Evolutionary conservation across 768 basidiomycete genomes (phyloP), one percentile per base, ranked within the genome.

Genomic region (Termitomyces sp.): DNA sequence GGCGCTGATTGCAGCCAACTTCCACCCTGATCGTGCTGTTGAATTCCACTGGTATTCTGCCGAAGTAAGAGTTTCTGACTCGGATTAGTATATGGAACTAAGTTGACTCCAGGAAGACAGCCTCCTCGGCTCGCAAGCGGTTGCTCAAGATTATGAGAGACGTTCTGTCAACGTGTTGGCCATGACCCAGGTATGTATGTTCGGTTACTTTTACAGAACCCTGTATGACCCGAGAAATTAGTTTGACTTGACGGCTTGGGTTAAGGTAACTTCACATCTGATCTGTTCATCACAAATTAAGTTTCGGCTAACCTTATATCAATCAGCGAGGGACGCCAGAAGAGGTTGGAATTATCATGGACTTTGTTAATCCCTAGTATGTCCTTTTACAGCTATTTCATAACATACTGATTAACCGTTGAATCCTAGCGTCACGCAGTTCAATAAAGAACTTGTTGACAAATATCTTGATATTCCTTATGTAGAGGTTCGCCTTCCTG

Each of bases 161-260:
- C 80, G 80, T 57, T 75, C 74, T 6, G 80, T 82, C 54, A 85
- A 88, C 65, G 89, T 93, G 60, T 72, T 87, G 63, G 91, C 88
- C 51, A 93, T 93, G 90, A 86, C 86, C 67, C 91, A 93, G 79
- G 89, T 90, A 70, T 52, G 45, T 54, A 49, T 51, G 34, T 45
- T n/a, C 42, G 26, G 47, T 55, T 54, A 57, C 57, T 53, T 48
- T 57, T 56, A 34, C 37, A 47, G 40, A 26, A n/a, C n/a, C 37
- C 58, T 62, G 32, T 56, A 46, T 68, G 58, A 65, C 54, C 39
- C 47, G n/a, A 42, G 39, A 58, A 40, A 54, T 50, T 64, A 91
- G 89, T 91, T 89, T 67, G 91, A 93, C 69, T 93, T 93, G 92
- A 94, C 92, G 22, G 92, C 92, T 55, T 97, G 93, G 93, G 91